Evolutionary conservation across 805 yeast genomes (phyloP).

Genomic region (Spathaspora arborariae): DNA sequence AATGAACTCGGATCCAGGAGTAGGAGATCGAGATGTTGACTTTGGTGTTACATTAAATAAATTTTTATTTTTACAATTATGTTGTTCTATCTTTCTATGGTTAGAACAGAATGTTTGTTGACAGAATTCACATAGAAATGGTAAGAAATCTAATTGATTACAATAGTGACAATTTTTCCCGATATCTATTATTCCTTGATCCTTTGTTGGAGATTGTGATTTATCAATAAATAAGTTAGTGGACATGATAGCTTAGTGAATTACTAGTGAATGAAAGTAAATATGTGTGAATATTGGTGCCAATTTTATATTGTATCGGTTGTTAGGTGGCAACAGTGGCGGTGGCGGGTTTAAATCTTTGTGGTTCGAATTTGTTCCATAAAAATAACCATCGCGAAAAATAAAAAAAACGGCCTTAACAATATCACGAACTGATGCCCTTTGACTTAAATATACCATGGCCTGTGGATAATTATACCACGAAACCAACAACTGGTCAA

Average conservation of each 20-base stretch:
- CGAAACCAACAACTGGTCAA: slow-evolving; percentile 40
- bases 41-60: slow-evolving; percentile 6
- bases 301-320: not conserved
- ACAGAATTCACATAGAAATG: slow-evolving; percentile 52
- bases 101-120: slow-evolving; percentile 44
- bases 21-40: too few relatives aligned
- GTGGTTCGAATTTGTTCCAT: not conserved
- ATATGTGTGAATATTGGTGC: not conserved
- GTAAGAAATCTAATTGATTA: slow-evolving; percentile 53
- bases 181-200: slow-evolving; percentile 46
- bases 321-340: not conserved
- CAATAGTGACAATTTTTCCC: slow-evolving; percentile 58
- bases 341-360: not conserved
- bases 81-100: slow-evolving; percentile 39
- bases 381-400: not conserved
- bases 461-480: slow-evolving; percentile 53
- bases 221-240: slow-evolving; percentile 20
- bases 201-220: slow-evolving; percentile 16
- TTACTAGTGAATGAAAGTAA: not conserved
- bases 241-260: not conserved
- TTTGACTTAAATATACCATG: slow-evolving; percentile 71
- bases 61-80: slow-evolving; percentile 25
- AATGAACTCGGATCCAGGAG: slow-evolving; percentile 15
- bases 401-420: not conserved
- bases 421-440: slow-evolving; percentile 9